Base-by-base conservation (phyloP, 2,329 filamentous ascomycete species). In the Alternaria sp. region DNA sequence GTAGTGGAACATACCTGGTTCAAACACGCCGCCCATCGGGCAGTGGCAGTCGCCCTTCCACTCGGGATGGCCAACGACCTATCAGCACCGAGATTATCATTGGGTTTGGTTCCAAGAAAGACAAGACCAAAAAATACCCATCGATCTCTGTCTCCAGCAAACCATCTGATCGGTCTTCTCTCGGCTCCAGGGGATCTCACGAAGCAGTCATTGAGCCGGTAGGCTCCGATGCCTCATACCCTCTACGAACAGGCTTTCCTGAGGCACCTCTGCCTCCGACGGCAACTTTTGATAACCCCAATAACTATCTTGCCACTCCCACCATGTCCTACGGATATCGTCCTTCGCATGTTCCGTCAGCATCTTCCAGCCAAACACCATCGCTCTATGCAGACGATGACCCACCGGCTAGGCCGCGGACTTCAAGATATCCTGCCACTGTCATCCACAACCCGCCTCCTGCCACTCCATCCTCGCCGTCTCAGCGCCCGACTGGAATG, bases 331-430 rank as follows among this genome's bases (percentile, higher is more conserved):
- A 68, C 22, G 51, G 64, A 45, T 67, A 74, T 38, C 69, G 72
- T 48, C 64, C 72, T 56, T 66, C 69, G 22, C 65, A 72, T n/a
- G 68, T 63, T 12, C 71, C 74, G 3, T 77, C 74, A 16, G 66
- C 70, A 12, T 76, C 75, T 20, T 71, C 72, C 5, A 74, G 70
- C 46, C 71, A 67, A 20, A 61, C 70, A 11, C 72, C 75, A 8
- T 75, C 73, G n/a, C 58, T 74, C 16, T 73, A 72, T 44, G 50
- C 60, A n/a, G 68, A 76, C 20, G 70, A 72, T 49, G 75, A 77
- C 8, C 72, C 72, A 9, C 70, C 71, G 7, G 61, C 61, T 18
- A 60, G n/a, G 45, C 66, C 67, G 11, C 65, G 69, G n/a, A 45
- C 52, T 27, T 55, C 72, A 30, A 68, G 68, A 28, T 63, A 71